Evolutionary conservation across 306 rosid genomes (phyloP), one percentile per base, ranked within the genome.

Genomic region (Medicago arabica): DNA sequence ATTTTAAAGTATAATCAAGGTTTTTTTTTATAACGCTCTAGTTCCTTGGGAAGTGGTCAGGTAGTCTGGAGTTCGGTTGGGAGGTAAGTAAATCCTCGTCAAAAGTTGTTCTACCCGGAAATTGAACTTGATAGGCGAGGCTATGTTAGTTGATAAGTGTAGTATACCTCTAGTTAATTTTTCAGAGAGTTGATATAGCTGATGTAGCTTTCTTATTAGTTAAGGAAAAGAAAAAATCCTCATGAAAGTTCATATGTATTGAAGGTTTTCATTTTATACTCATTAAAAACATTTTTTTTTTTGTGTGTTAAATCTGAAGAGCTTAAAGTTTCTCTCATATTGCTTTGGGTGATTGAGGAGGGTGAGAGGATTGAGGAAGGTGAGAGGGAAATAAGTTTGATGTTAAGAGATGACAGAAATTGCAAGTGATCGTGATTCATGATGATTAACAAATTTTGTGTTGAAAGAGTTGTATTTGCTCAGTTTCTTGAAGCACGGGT

Each of bases 251-350:
- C 23, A 59, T 36, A 38, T 43, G 12, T 53, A 38, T 67, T 14
- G 8, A 34, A 41, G 14, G 61, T 25, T 72, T 63, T 53, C 41
- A 10, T 64, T 47, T 36, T 15, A 57, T 12, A 23, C 63, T 46
- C 9, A 49, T 25, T 25, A 25, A 25, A 25, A 25, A 25, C 28
- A 0, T 25, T 25, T 28, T 25, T 72, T 63, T 53, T 53, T n/a
- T 64, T 59, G n/a, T 15, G 46, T 12, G 31, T 23, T 31, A 16
- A 69, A 19, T 41, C 17, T 67, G 49, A 71, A 62, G 34, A 63
- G 47, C 74, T 19, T n/a, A 0, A 64, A 44, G 18, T 70, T 40
- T 71, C 61, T 70, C 23, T 73, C 67, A 18, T 8, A 14, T 69
- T 74, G 38, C 25, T 63, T 19, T 69, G 18, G 55, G 38, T 40